Percentiles rank a stretch among this genome's conserved stretches.
These are phyloP conservation scores for Hymenoscyphus repandus DNA, from an alignment of 2,329 filamentous ascomycete species.

Conservation along the genomic window DNA sequence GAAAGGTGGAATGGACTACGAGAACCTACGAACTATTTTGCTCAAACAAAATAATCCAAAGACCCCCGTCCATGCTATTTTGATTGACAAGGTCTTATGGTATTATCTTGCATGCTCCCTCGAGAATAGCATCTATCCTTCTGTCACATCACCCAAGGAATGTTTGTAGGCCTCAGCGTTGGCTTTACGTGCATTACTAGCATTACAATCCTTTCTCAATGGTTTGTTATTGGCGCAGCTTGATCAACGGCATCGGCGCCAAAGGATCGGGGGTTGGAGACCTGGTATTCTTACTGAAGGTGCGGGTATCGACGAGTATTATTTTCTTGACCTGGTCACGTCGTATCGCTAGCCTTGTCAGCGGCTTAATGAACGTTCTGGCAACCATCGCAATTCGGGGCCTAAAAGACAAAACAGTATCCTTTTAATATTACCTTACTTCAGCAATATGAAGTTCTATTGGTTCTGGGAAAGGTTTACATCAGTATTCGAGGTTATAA, in stretches of 20 bases:
- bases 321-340: conserved; percentile 50
- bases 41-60: too few species aligned
- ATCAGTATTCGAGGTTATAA: conserved; percentile 44
- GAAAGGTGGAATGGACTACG: too few species aligned
- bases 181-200: conserved; percentile 53
- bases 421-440: conserved; percentile 28
- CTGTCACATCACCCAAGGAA: conserved; percentile 50
- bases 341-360: conserved; percentile 33
- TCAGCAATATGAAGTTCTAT: conserved; percentile 30
- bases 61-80: too few species aligned
- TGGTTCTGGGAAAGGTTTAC: conserved; percentile 39
- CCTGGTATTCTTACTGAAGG: conserved; percentile 44
- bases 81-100: too few species aligned
- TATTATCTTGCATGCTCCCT: conserved; percentile 54
- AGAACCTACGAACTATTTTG: too few species aligned
- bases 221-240: conserved; percentile 48
- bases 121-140: conserved; percentile 42
- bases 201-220: conserved; percentile 51
- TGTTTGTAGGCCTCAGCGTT: conserved; percentile 56
- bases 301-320: conserved; percentile 45
- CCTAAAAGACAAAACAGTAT: conserved; percentile 5
- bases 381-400: conserved; percentile 11
- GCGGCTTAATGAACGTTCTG: conserved; percentile 13
- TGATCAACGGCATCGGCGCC: conserved; percentile 51
- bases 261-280: conserved; percentile 51